Percentiles rank a stretch among this genome's conserved stretches.
Evolutionary conservation across 257 asterid genomes (phyloP).

Genomic region (Ligustrum vulgare): DNA sequence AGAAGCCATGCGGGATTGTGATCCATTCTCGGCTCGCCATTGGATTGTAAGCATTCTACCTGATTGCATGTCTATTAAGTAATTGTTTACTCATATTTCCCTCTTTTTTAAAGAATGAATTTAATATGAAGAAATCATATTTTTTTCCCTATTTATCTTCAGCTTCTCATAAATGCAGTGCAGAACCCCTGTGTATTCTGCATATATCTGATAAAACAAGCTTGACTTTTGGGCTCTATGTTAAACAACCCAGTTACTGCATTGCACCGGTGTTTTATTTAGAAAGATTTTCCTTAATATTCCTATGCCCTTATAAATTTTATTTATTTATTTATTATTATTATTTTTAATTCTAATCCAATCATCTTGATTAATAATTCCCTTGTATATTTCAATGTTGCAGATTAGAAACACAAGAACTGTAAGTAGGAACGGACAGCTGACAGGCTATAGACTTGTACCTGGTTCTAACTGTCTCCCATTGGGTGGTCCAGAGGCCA

Average conservation of each 20-base stretch:
- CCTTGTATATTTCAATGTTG: slow-evolving; percentile 16
- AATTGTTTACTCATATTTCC: background rate
- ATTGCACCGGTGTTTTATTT: background rate
- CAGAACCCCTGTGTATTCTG: background rate
- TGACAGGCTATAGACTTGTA: slow-evolving; percentile 86
- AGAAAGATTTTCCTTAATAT: background rate
- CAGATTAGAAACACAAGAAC: slow-evolving; percentile 91
- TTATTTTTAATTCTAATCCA: background rate
- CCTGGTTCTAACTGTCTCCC: slow-evolving; percentile 93
- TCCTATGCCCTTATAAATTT: background rate
- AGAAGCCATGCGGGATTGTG: slow-evolving; percentile 91
- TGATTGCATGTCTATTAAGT: background rate
- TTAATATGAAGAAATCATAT: background rate
- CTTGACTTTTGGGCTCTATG: background rate
- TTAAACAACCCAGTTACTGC: background rate
- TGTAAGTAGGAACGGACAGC: slow-evolving; percentile 82
- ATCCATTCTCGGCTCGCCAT: slow-evolving; percentile 92
- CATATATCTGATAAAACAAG: background rate
- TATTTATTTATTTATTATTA: too few species aligned
- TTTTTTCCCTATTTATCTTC: background rate
- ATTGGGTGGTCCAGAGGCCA: slow-evolving; percentile 88
- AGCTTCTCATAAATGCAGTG: background rate
- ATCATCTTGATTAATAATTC: background rate
- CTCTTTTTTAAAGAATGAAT: background rate
- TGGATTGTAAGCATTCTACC: slow-evolving; percentile 75